Evolutionary conservation across 75 land plant genomes (phyloP), one percentile per base, ranked within the genome.

Genomic region (Pinus albicaulis): DNA sequence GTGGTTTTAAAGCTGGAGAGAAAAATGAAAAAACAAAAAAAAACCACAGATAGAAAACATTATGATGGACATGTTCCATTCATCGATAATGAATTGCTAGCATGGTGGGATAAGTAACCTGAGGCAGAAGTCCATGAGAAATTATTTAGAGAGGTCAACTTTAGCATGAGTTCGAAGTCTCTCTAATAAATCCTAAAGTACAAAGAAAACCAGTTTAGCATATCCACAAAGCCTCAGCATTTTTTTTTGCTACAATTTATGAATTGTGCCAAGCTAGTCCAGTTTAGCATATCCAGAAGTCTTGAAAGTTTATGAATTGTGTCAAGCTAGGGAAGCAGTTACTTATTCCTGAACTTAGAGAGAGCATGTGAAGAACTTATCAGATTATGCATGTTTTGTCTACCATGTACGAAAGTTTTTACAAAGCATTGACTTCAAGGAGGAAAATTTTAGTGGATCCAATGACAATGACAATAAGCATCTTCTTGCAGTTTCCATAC

Each of bases 81-180:
- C 52, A 41, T 1, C 19, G n/a, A 52, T 41, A 68, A 68, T 38
- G 48, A 24, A 41, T 68, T 41, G 52, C 71, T 41, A 24, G 71
- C 23, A 68, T 41, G 71, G 41, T 68, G 71, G 41, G 24, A 20
- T 44, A 3, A 41, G 71, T 20, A 68, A 41, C 22, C 41, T 52
- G 71, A 68, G 41, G 71, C 52, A 68, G 41, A 68, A 68, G 10
- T 68, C 71, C n/a, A 38, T 68, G 41, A 41, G 71, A 38, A 41
- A 41, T 68, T 23, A 52, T 68, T 68, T 68, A 38, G 71, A 38
- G n/a, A 68, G 44, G 71, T 36, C 71, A n/a, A 13, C 4, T 28
- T 68, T 41, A 7, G 24, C 52, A 38, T 7, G n/a, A 68, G 23
- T 20, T 3, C 14, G 10, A 41, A 68, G 41, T 31, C 41, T 13